These are phyloP conservation scores for Bremia lactucae DNA, from an alignment of 352 stramenopile genomes.

Conservation along the genomic window DNA sequence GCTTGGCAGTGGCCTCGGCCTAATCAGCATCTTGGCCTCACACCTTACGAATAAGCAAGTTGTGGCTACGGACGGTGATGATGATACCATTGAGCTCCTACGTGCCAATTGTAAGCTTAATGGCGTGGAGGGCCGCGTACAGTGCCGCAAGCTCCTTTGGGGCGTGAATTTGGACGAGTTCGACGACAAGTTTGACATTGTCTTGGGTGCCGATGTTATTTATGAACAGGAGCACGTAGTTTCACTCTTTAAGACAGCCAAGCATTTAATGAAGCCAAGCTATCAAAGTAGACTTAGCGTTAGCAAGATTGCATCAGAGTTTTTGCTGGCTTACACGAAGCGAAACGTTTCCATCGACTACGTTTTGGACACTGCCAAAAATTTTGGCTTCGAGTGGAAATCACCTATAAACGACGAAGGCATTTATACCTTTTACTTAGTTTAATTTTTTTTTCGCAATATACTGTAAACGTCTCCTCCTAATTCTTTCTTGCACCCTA, in stretches of 20 bases:
- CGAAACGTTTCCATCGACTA: constrained; percentile 61
- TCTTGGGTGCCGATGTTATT: constrained; percentile 53
- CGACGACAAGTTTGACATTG: constrained; percentile 36
- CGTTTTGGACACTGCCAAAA: constrained; percentile 37
- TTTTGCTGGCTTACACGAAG: constrained; percentile 53
- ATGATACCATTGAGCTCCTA: constrained; percentile 38
- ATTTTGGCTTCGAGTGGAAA: constrained; percentile 56
- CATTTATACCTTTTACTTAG: constrained; percentile 44
- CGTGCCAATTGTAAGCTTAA: constrained; percentile 48
- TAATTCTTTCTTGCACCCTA: too few species aligned
- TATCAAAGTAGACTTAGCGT: constrained; percentile 8
- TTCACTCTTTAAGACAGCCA: constrained; percentile 41
- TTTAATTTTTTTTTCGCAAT: constrained; percentile 19
- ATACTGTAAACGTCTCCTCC: too few species aligned
- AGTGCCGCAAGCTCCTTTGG: constrained; percentile 43
- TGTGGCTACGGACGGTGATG: constrained; percentile 48
- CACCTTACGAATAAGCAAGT: constrained; percentile 41
- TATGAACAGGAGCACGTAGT: constrained; percentile 51
- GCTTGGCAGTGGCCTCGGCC: constrained; percentile 44
- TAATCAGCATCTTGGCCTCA: constrained; percentile 48
- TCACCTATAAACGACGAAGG: constrained; percentile 37
- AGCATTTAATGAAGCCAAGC: constrained; percentile 26
- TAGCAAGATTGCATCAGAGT: constrained; percentile 24
- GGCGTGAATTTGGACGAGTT: constrained; percentile 31
- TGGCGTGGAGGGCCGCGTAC: constrained; percentile 21